Evolutionary conservation across 73 alveolate species (phyloP).

Genomic region (Paraurostyla sp.): DNA sequence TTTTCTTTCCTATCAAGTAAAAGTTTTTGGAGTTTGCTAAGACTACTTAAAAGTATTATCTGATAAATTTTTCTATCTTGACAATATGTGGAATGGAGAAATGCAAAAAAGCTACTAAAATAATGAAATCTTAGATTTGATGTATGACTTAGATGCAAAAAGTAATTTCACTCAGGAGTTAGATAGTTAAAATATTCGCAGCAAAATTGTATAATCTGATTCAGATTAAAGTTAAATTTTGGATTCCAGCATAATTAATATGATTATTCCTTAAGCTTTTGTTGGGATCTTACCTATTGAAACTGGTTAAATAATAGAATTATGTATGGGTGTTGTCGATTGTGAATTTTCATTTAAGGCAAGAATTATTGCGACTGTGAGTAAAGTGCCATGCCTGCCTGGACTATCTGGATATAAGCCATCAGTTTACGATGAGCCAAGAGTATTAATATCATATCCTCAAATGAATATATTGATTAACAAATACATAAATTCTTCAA

Average conservation of each 20-base stretch:
- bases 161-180: background rate
- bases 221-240: no score
- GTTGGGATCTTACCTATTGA: slow-evolving; percentile 10
- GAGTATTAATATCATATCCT: background rate
- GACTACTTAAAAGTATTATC: no score
- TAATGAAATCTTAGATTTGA: background rate
- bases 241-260: background rate
- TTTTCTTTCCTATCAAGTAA: background rate
- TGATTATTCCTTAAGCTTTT: slow-evolving; percentile 52
- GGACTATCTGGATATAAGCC: slow-evolving; percentile 38
- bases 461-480: background rate
- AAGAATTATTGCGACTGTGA: slow-evolving; percentile 26
- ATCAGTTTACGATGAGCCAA: background rate
- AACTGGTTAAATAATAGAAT: background rate
- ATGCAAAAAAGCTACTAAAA: background rate
- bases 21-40: background rate
- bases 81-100: background rate
- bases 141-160: slow-evolving; percentile 17
- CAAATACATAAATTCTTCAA: background rate
- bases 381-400: slow-evolving; percentile 27
- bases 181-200: background rate
- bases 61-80: background rate
- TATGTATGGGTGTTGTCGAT: background rate
- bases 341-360: background rate
- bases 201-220: background rate